Percentiles rank a stretch among this genome's conserved stretches.
These are phyloP conservation scores for Megacollybia marginata DNA, from an alignment of 768 basidiomycete genomes.

Conservation along the genomic window DNA sequence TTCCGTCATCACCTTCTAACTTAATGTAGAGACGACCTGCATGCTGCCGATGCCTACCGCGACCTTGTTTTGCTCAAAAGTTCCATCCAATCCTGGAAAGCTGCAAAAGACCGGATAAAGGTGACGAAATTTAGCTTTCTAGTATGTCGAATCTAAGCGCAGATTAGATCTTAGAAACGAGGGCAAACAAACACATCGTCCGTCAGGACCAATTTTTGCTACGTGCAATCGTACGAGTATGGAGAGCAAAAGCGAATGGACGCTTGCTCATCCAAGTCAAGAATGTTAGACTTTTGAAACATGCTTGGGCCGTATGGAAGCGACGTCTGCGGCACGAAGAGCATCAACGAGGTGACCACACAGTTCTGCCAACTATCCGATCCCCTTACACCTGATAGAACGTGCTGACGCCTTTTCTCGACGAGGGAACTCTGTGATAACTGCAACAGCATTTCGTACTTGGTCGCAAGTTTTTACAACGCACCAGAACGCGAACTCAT, in stretches of 20 bases:
- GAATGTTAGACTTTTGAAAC: slow-evolving; percentile 34
- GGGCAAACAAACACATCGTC: slow-evolving; percentile 47
- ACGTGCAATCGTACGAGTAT: slow-evolving; percentile 51
- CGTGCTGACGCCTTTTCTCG: slow-evolving; percentile 42
- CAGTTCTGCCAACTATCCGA: slow-evolving; percentile 3
- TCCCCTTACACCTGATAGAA: slow-evolving; percentile 24
- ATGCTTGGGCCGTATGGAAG: slow-evolving; percentile 45
- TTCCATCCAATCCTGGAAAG: slow-evolving; percentile 49
- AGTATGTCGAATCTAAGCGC: not conserved
- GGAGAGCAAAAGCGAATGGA: slow-evolving; percentile 64
- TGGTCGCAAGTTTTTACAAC: slow-evolving; percentile 38
- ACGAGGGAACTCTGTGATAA: slow-evolving; percentile 33
- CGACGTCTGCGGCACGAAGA: slow-evolving; percentile 30
- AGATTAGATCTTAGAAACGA: slow-evolving; percentile 44
- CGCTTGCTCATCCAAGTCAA: slow-evolving; percentile 48
- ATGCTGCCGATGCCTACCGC: slow-evolving; percentile 35
- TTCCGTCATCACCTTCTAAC: not conserved
- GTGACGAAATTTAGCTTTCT: slow-evolving; percentile 26
- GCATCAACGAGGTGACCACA: slow-evolving; percentile 36
- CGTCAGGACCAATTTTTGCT: slow-evolving; percentile 54
- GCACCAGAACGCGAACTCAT: slow-evolving; percentile 37
- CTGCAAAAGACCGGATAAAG: slow-evolving; percentile 37
- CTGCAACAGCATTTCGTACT: slow-evolving; percentile 27
- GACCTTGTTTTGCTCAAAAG: slow-evolving; percentile 35
- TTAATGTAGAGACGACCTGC: slow-evolving; percentile 33